Percentiles rank a stretch among this genome's conserved stretches.
Evolutionary conservation across 169 alveolate genomes (phyloP).

Genomic region (Plasmodium coatneyi): DNA sequence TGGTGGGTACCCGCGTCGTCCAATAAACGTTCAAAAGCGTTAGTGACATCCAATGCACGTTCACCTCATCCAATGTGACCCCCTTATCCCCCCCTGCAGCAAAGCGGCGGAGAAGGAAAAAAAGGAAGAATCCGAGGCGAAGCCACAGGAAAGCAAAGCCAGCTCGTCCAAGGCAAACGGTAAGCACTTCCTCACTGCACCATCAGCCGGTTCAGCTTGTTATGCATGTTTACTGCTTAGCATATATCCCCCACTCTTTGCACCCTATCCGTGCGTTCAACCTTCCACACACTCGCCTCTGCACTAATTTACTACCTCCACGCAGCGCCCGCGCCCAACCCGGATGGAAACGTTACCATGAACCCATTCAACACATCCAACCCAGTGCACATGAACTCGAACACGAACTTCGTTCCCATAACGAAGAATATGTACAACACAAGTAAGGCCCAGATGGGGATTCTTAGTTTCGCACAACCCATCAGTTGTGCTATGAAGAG

Average conservation of each 20-base stretch:
- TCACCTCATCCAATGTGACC: background rate
- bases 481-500: background rate
- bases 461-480: background rate
- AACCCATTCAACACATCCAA: constrained; percentile 45
- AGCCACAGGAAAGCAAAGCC: constrained; percentile 1
- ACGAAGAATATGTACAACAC: constrained; percentile 46
- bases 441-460: background rate
- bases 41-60: background rate
- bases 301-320: background rate
- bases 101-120: constrained; percentile 15
- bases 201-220: background rate
- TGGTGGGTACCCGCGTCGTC: too few relatives aligned
- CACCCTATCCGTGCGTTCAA: background rate
- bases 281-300: background rate
- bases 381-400: constrained; percentile 22
- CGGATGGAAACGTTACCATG: constrained; percentile 39
- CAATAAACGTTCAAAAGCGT: background rate
- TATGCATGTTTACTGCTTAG: background rate
- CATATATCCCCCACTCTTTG: background rate
- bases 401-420: constrained; percentile 10
- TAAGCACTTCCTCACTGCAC: background rate
- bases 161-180: constrained; percentile 33
- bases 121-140: constrained; percentile 3
- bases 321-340: background rate
- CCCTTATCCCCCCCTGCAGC: background rate